Evolutionary conservation across 2,329 filamentous ascomycete species (phyloP).

Genomic region (Fusarium siculi): DNA sequence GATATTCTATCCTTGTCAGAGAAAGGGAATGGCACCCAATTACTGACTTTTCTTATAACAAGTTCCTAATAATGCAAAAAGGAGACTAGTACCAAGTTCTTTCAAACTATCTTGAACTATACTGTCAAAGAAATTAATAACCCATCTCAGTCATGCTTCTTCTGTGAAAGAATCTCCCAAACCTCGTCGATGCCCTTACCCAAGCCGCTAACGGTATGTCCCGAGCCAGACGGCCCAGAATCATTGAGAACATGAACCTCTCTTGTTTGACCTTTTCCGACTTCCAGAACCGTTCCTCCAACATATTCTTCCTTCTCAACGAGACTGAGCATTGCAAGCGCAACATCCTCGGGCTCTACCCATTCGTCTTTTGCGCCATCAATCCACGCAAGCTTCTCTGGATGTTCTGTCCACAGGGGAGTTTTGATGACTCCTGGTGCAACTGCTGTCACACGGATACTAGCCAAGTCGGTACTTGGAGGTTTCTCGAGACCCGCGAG

Average conservation of each 20-base stretch:
- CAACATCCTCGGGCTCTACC: background rate
- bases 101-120: fast-evolving
- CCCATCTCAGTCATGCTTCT: background rate
- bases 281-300: background rate
- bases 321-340: background rate
- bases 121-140: too few relatives aligned
- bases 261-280: background rate
- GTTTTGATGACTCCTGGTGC: background rate
- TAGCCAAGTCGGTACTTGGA: background rate
- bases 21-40: background rate
- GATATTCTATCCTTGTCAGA: background rate
- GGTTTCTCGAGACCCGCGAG: background rate
- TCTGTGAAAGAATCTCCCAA: background rate
- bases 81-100: background rate
- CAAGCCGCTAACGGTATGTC: background rate
- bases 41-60: too few relatives aligned
- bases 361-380: background rate
- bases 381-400: background rate
- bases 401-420: background rate
- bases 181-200: background rate
- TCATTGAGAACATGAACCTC: background rate
- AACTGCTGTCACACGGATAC: background rate
- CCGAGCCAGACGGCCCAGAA: background rate
- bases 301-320: background rate
- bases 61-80: background rate